Evolutionary conservation across 164 flowering plant species (phyloP).

Genomic region (Taxillus chinensis): DNA sequence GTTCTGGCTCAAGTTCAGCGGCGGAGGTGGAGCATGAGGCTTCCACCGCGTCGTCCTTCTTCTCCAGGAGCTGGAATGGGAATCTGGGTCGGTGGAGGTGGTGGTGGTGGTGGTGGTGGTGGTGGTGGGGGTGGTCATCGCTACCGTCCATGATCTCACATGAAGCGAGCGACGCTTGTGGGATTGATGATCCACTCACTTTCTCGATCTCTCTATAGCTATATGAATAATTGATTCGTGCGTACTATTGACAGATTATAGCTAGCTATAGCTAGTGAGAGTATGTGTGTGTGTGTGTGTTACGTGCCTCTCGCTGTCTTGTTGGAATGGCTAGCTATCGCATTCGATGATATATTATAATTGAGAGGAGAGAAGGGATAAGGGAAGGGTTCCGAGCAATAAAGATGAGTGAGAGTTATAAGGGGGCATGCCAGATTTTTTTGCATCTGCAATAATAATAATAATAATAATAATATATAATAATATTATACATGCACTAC

Average conservation of each 20-base stretch:
- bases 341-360: constrained; percentile 10
- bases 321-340: background rate
- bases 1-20: constrained; percentile 20
- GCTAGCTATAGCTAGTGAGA: too few species aligned
- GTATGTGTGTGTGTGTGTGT: too few species aligned
- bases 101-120: constrained; percentile 23
- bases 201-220: too few species aligned
- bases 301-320: too few species aligned
- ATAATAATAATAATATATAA: too few species aligned
- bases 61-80: constrained; percentile 58
- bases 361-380: constrained; percentile 12
- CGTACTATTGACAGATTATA: too few species aligned
- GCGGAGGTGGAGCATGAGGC: constrained; percentile 19
- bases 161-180: constrained; percentile 9
- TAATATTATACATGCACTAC: too few species aligned
- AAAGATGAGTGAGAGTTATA: constrained; percentile 70
- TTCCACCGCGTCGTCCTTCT: constrained; percentile 30
- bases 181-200: background rate
- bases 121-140: constrained; percentile 27
- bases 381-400: constrained; percentile 35
- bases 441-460: too few species aligned
- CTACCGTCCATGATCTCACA: constrained; percentile 55
- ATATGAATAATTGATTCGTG: too few species aligned
- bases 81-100: constrained; percentile 29
- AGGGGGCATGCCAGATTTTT: constrained; percentile 12